A percentile compares a stretch with the other conserved stretches of the same genome.
Conservation (phyloP, 257 asterid species). For the Solanum chmielewskii region DNA sequence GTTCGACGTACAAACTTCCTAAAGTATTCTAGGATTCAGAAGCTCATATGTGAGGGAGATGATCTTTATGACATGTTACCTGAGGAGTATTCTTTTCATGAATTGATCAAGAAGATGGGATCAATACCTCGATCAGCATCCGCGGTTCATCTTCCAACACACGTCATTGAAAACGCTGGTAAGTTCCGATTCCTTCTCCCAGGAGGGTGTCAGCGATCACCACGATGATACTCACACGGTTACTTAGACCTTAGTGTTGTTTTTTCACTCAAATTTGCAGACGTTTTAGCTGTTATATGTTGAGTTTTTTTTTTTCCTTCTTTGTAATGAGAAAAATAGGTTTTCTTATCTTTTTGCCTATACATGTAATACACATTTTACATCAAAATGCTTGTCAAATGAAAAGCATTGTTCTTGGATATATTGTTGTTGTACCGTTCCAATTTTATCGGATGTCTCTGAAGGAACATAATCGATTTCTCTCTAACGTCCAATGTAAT, state of each 20-base stretch:
- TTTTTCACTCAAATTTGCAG: neutral
- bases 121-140: constrained; percentile 69
- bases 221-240: neutral
- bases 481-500: neutral
- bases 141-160: constrained; percentile 76
- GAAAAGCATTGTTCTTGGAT: neutral
- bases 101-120: constrained; percentile 81
- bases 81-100: constrained; percentile 79
- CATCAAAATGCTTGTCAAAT: neutral
- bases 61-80: constrained; percentile 91
- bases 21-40: constrained; percentile 57
- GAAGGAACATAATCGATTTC: neutral
- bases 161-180: constrained; percentile 61
- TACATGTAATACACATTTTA: neutral
- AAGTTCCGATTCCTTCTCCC: constrained; percentile 75
- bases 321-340: neutral
- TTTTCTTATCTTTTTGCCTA: neutral
- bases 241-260: neutral
- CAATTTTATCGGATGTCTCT: neutral
- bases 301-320: too few species aligned
- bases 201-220: constrained; percentile 65
- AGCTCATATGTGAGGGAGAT: constrained; percentile 56
- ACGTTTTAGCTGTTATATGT: neutral
- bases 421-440: neutral
- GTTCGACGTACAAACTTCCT: constrained; percentile 36